Conservation (phyloP, 1,139 yeast species). For the Kodamaea ohmeri region DNA sequence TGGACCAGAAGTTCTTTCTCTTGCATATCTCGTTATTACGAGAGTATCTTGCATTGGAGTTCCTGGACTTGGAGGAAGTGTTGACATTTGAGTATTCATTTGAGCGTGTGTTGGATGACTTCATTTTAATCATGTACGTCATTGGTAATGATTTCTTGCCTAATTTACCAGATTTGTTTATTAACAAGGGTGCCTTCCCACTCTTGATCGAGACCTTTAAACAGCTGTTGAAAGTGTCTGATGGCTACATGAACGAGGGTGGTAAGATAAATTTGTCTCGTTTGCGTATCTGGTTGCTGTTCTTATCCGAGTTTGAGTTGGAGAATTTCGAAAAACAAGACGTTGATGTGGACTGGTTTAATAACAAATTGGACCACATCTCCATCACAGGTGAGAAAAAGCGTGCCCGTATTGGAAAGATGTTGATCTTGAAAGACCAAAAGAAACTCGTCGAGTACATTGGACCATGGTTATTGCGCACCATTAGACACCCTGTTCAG, state of each 20-base stretch:
- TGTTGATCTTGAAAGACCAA: slow-evolving; percentile 69
- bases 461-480: slow-evolving; percentile 66
- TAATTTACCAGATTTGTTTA: slow-evolving; percentile 89
- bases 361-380: slow-evolving; percentile 75
- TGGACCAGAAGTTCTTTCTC: slow-evolving; percentile 77
- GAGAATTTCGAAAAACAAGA: slow-evolving; percentile 78
- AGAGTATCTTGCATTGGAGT: slow-evolving; percentile 88
- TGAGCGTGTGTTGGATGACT: slow-evolving; percentile 89
- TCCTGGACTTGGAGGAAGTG: slow-evolving; percentile 63
- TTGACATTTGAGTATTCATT: slow-evolving; percentile 73
- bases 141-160: slow-evolving; percentile 99
- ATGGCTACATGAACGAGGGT: slow-evolving; percentile 80
- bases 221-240: slow-evolving; percentile 66
- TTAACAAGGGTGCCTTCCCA: slow-evolving; percentile 96
- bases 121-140: slow-evolving; percentile 86
- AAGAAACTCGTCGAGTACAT: slow-evolving; percentile 59
- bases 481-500: slow-evolving; percentile 25
- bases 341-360: slow-evolving; percentile 90
- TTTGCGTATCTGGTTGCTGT: slow-evolving; percentile 70
- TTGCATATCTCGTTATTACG: slow-evolving; percentile 84
- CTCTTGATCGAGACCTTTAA: slow-evolving; percentile 84
- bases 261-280: slow-evolving; percentile 79
- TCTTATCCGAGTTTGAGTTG: slow-evolving; percentile 67
- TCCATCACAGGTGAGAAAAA: slow-evolving; percentile 70
- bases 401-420: slow-evolving; percentile 63